Conservation (phyloP, 129 eudicot species). For the Escallonia rubra region DNA sequence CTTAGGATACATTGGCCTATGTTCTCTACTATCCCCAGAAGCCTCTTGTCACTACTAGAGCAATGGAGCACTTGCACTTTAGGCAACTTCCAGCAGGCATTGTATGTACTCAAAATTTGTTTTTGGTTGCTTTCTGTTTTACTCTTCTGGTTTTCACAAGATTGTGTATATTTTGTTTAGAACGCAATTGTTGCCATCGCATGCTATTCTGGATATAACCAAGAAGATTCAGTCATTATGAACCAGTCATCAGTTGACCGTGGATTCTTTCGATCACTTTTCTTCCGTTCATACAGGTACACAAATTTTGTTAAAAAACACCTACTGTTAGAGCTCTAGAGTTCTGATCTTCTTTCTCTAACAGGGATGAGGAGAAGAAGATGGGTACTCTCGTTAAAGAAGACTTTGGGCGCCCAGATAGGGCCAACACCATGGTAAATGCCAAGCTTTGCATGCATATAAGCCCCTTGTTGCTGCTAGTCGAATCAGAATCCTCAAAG, state of each 20-base stretch:
- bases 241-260: conserved; percentile 96
- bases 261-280: conserved; percentile 85
- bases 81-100: conserved; percentile 99
- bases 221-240: conserved; percentile 98
- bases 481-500: not conserved
- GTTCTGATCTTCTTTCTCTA: conserved; percentile 3
- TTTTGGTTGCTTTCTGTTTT: not conserved
- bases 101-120: conserved; percentile 14
- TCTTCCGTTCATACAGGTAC: conserved; percentile 90
- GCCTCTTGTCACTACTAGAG: conserved; percentile 95
- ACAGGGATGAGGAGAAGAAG: conserved; percentile 88
- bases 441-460: not conserved
- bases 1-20: conserved; percentile 93
- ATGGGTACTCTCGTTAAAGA: conserved; percentile 96
- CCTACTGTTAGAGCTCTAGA: not conserved
- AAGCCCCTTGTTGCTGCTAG: not conserved
- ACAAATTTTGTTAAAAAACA: not conserved
- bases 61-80: conserved; percentile 98
- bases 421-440: conserved; percentile 74
- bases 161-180: conserved; percentile 15
- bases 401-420: conserved; percentile 86
- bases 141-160: not conserved
- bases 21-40: conserved; percentile 97
- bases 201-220: conserved; percentile 95
- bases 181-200: conserved; percentile 95